phyloP scores from a whole-genome alignment of 2,329 filamentous ascomycete genomes.

The Venturia asperata region DNA sequence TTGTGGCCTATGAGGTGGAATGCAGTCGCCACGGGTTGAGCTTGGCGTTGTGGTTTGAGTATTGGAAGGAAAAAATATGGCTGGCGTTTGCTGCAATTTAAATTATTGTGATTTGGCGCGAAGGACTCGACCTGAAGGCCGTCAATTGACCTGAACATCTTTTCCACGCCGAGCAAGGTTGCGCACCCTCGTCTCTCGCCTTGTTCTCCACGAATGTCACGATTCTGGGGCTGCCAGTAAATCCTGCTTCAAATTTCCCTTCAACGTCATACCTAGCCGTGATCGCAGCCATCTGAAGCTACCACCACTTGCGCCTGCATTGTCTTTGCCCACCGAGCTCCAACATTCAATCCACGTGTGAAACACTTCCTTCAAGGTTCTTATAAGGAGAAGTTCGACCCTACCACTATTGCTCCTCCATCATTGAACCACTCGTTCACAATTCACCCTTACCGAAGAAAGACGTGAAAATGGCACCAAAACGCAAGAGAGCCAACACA shows the following conservation, averaged over 20 bases:
- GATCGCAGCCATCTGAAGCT: not conserved
- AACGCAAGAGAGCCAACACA: constrained; percentile 71
- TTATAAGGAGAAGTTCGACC: constrained; percentile 3
- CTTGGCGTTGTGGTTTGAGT: constrained; percentile 7
- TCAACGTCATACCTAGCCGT: constrained; percentile 8
- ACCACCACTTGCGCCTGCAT: not conserved
- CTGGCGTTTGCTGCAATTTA: not conserved
- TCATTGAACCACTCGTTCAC: not conserved
- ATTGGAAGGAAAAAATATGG: constrained; percentile 3
- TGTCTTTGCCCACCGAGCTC: not conserved
- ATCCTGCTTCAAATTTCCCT: not conserved
- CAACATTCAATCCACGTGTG: not conserved
- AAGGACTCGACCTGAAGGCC: not conserved
- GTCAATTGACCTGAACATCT: not conserved
- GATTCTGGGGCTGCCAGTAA: not conserved
- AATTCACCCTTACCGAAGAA: not conserved
- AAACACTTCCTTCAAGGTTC: not conserved
- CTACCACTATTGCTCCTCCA: not conserved
- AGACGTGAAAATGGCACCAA: constrained; percentile 38
- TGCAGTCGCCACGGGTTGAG: not conserved
- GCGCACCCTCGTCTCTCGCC: not conserved
- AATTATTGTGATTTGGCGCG: not conserved
- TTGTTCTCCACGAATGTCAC: not conserved
- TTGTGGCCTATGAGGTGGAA: not conserved
- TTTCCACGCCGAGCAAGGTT: not conserved